Base-by-base conservation (phyloP, 352 stramenopile genomes). In the Pythium dissimile region DNA sequence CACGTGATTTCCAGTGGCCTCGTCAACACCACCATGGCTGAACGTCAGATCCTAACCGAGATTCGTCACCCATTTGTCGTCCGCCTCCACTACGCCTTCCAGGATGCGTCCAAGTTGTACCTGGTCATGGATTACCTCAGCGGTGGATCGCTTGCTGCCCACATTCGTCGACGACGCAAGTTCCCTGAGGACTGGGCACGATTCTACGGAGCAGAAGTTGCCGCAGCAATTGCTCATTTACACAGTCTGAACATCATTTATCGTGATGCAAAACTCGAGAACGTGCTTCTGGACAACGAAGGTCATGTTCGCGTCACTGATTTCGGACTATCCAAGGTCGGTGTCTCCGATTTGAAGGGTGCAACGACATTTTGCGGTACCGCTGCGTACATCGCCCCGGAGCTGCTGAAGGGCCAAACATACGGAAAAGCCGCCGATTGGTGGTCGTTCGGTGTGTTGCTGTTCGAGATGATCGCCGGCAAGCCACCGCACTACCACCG, bases 191-290 rank as follows among this genome's bases (percentile, higher is more conserved):
- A 94, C 21, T 87, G 86, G 71, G 92, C 86, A 28, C 75, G 78
- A n/a, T 97, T 98, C 59, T 98, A 97, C 64, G 88, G 85, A 5
- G 89, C 97, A 3, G 95, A 99, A 71, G 97, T 99, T 46, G 88
- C 84, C 56, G 71, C 77, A 39, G 82, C 85, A 49, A 89, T 97
- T 51, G 70, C 82, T 59, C 92, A 98, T 58, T 66, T 98, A 46
- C 94, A 98, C 67, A 91, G 84, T 30, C 76, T 95, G 23, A 94
- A 97, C 70, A 97, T 98, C 61, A 95, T 99, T 66, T 97, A 97
- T 58, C 93, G 94, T 56, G 94, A 98, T 65, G 87, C 96, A 12
- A 98, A 98, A 74, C 79, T 97, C 16, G 94, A 98, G 59, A 98
- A 98, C 51, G 86, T 98, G 43, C 70, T 98, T 31, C 88, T 98